A percentile compares a stretch with the other conserved stretches of the same genome.
Evolutionary conservation across 257 asterid species (phyloP).

Genomic region (Striga asiatica): DNA sequence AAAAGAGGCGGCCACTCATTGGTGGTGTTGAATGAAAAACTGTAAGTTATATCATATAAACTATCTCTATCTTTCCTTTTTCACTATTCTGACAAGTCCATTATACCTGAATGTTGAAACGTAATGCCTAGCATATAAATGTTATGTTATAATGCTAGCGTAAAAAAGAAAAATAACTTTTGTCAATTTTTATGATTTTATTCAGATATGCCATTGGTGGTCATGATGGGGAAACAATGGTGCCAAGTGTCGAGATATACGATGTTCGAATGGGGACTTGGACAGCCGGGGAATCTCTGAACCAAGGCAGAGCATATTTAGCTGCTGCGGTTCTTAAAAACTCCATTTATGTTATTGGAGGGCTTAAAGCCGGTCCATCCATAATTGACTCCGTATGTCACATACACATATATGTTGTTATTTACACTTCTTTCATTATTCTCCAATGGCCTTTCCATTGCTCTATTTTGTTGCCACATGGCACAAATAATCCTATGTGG

Average conservation of each 20-base stretch:
- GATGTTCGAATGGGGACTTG: constrained; percentile 56
- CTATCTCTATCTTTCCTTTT: no score
- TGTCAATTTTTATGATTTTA: no score
- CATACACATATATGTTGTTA: neutral
- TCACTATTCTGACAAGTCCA: no score
- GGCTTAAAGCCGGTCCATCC: constrained; percentile 12
- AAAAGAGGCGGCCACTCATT: constrained; percentile 49
- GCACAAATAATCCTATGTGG: no score
- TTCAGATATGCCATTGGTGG: constrained; percentile 60
- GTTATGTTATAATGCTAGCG: no score
- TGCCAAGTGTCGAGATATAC: constrained; percentile 42
- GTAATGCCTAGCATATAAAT: no score
- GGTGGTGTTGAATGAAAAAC: constrained; percentile 40
- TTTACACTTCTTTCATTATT: no score
- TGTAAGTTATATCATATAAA: constrained; percentile 39
- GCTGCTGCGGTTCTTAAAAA: constrained; percentile 37
- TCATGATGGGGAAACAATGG: constrained; percentile 36
- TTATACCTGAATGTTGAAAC: no score
- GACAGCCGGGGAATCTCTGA: constrained; percentile 37
- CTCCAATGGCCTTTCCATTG: no score
- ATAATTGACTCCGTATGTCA: constrained; percentile 23
- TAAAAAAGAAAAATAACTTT: no score
- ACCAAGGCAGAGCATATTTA: constrained; percentile 38
- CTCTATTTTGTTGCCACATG: no score
- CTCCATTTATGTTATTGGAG: constrained; percentile 35